Base-by-base conservation (phyloP, 306 rosid genomes). In the Pyrus pyrifolia region DNA sequence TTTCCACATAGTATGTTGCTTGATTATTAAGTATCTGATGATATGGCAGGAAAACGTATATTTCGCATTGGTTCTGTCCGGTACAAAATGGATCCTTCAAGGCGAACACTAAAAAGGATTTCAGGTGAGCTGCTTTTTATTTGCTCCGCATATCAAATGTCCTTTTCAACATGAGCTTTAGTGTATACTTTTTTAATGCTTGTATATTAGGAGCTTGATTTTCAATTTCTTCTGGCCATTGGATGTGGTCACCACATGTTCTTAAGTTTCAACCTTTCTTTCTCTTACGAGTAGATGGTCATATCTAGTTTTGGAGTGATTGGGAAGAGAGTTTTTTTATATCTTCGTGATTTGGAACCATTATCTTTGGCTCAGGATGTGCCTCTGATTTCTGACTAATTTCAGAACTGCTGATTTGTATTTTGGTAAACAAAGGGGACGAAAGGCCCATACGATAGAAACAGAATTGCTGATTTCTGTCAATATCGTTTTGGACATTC, bases 21-120 rank as follows among this genome's bases (percentile, higher is more conserved):
- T 82, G 79, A 83, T 74, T 68, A 81, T 80, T 73, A 53, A 77
- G 70, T 75, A 69, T 78, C 29, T 77, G 69, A 83, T 80, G 70
- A 76, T 79, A 80, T 76, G 85, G 85, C 85, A 93, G 93, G 94
- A 81, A 93, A 86, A 77, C 86, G 91, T 10, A 88, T 91, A 82
- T 93, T 91, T 75, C 96, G 96, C 31, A 65, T 91, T 86, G 96
- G 91, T 40, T 82, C 82, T 67, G 82, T 86, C 78, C 93, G 91
- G 17, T 89, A 91, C 82, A 88, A 80, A 83, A 91, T 93, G 98
- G 96, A 93, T 82, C 85, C 95, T 78, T 89, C 98, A 22, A 89
- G 89, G 86, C 86, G 87, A 85, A 89, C 96, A 60, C 96, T 93
- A 78, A 89, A 91, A 80, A 89, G 95, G 82, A 88, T 93, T 82